phyloP scores from a whole-genome alignment of 2,329 filamentous ascomycete species.

The Rugonectria rugulosa region DNA sequence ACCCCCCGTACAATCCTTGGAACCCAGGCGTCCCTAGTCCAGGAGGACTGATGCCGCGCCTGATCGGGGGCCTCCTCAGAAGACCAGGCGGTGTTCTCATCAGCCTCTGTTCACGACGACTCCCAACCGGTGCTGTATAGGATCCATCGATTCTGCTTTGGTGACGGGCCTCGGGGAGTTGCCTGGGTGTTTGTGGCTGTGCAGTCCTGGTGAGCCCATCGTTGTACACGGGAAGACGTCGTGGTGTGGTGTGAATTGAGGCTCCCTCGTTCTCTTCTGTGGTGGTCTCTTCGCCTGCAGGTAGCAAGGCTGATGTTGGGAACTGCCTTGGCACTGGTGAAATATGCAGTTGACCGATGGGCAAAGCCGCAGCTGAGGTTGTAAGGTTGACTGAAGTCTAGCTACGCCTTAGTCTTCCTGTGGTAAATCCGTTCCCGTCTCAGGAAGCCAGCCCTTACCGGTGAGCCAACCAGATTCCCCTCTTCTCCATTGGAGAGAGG shows the following conservation, averaged over 20 bases:
- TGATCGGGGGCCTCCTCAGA: conserved; percentile 19
- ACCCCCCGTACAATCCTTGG: conserved; percentile 55
- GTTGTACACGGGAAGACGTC: conserved; percentile 32
- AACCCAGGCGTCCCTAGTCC: conserved; percentile 54
- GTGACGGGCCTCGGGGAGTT: conserved; percentile 36
- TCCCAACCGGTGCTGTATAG: conserved; percentile 30
- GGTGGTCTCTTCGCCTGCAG: background rate
- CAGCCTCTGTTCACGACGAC: conserved; percentile 12
- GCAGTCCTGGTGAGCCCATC: conserved; percentile 23
- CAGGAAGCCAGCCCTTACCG: background rate
- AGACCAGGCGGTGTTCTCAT: conserved; percentile 2
- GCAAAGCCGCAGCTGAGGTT: background rate
- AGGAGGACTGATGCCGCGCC: conserved; percentile 44
- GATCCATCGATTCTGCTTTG: conserved; percentile 33
- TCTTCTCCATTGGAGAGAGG: background rate
- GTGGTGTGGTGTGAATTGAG: background rate
- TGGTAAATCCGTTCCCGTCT: background rate
- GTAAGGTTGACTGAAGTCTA: background rate
- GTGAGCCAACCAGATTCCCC: background rate
- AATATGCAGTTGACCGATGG: background rate
- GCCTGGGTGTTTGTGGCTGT: conserved; percentile 34
- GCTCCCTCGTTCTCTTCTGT: background rate
- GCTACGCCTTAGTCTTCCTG: background rate
- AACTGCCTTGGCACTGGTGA: too few relatives aligned
- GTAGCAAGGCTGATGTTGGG: too few relatives aligned